These are phyloP conservation scores for Pseudonitzschia pungens DNA, from an alignment of 108 stramenopile species.

Conservation along the genomic window DNA sequence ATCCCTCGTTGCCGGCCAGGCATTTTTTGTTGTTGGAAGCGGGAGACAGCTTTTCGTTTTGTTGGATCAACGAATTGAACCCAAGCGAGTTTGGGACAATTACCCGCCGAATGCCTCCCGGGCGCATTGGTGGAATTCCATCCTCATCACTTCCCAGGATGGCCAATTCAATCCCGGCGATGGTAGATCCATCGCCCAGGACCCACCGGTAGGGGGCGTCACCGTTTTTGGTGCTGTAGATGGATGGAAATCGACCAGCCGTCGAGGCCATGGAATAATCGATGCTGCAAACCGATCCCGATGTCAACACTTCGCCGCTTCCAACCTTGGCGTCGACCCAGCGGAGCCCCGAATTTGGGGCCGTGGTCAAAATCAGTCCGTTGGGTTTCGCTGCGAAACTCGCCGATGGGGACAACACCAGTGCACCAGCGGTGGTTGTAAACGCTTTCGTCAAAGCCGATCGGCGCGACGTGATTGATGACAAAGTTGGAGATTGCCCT, in stretches of 20 bases:
- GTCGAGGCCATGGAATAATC: slow-evolving; percentile 69
- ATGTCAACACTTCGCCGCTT: slow-evolving; percentile 17
- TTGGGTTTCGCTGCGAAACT: not conserved
- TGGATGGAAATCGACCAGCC: slow-evolving; percentile 52
- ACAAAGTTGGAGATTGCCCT: no score
- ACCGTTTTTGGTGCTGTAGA: slow-evolving; percentile 54
- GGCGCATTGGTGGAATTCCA: slow-evolving; percentile 40
- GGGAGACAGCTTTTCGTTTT: slow-evolving; percentile 40
- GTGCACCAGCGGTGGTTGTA: not conserved
- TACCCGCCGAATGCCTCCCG: slow-evolving; percentile 66
- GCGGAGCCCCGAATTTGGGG: slow-evolving; percentile 45
- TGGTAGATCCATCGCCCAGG: slow-evolving; percentile 59
- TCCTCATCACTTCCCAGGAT: slow-evolving; percentile 29
- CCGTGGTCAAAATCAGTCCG: slow-evolving; percentile 26
- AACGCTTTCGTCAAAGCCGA: not conserved
- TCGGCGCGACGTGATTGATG: not conserved
- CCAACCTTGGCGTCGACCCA: slow-evolving; percentile 67
- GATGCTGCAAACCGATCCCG: slow-evolving; percentile 46
- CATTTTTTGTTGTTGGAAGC: slow-evolving; percentile 17
- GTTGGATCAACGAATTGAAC: slow-evolving; percentile 39
- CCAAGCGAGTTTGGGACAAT: slow-evolving; percentile 53
- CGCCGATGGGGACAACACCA: not conserved
- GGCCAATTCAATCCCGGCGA: slow-evolving; percentile 57
- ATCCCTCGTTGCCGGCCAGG: not conserved
- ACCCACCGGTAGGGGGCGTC: slow-evolving; percentile 59